A percentile compares a stretch with the other conserved stretches of the same genome.
These are phyloP conservation scores for Carex parvula DNA, from an alignment of 176 grass and related monocot species.

Conservation along the genomic window DNA sequence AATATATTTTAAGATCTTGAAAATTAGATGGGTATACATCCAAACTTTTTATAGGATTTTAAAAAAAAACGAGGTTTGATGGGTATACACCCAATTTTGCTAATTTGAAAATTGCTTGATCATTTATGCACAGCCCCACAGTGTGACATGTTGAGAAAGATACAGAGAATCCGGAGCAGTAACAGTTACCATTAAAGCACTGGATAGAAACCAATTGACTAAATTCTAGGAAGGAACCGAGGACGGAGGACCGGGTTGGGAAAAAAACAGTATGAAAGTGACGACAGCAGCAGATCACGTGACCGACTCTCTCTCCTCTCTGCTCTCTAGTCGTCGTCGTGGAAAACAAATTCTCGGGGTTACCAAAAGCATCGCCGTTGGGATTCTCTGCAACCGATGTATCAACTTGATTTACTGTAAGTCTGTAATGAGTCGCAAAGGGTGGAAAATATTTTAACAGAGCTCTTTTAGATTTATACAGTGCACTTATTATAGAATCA, in stretches of 20 bases:
- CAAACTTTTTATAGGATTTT: too few species aligned
- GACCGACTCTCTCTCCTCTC: not conserved
- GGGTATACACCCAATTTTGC: too few species aligned
- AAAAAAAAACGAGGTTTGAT: too few species aligned
- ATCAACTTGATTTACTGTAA: not conserved
- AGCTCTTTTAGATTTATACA: too few species aligned
- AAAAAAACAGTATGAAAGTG: not conserved
- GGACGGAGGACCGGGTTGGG: not conserved
- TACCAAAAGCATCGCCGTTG: not conserved
- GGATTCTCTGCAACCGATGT: not conserved
- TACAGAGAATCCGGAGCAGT: not conserved
- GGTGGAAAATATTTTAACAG: too few species aligned
- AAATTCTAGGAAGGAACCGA: not conserved
- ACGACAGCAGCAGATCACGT: slow-evolving; percentile 27
- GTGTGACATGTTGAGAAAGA: not conserved
- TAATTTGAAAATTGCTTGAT: not conserved
- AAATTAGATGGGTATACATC: too few species aligned
- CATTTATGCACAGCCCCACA: not conserved
- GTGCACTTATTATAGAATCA: too few species aligned
- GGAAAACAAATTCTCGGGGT: not conserved
- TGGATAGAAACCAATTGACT: slow-evolving; percentile 8
- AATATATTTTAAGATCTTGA: too few species aligned
- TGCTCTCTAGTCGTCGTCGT: not conserved
- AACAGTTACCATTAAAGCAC: not conserved
- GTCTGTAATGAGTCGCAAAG: not conserved